phyloP scores from a whole-genome alignment of 345 rosid species.

The Eucalyptus grandis region DNA sequence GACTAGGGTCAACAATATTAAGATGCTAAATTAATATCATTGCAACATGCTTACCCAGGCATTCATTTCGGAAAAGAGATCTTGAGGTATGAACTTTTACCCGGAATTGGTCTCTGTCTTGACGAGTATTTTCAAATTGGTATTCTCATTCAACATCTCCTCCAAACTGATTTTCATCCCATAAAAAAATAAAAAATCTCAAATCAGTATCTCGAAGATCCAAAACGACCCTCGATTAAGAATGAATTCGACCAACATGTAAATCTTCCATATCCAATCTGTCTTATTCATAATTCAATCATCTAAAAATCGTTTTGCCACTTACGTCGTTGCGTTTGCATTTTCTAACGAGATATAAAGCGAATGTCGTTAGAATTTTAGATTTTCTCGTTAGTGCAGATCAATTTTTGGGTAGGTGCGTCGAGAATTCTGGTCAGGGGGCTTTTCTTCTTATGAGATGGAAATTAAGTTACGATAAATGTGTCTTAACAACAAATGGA shows the following conservation, averaged over 20 bases:
- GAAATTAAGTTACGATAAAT: no score
- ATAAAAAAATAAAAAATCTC: not conserved
- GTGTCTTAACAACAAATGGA: not conserved
- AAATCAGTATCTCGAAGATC: fast-evolving
- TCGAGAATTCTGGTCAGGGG: no score
- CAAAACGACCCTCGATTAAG: not conserved
- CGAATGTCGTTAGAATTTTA: no score
- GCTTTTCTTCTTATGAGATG: not conserved
- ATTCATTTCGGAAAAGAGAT: no score
- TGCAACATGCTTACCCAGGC: no score
- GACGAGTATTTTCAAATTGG: not conserved
- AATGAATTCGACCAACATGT: fast-evolving
- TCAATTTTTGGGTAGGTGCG: not conserved
- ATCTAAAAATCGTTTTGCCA: fast-evolving
- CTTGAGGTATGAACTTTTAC: not conserved
- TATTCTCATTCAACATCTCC: fast-evolving
- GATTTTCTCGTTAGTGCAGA: not conserved
- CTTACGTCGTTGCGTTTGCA: fast-evolving
- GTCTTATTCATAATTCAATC: fast-evolving
- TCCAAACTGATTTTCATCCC: fast-evolving
- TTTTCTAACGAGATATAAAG: no score
- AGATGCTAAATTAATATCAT: no score
- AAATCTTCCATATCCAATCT: fast-evolving
- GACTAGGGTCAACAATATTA: not conserved
- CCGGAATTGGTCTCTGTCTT: not conserved